phyloP scores from a whole-genome alignment of 2,329 filamentous ascomycete genomes.

The Fusarium burgessii region DNA sequence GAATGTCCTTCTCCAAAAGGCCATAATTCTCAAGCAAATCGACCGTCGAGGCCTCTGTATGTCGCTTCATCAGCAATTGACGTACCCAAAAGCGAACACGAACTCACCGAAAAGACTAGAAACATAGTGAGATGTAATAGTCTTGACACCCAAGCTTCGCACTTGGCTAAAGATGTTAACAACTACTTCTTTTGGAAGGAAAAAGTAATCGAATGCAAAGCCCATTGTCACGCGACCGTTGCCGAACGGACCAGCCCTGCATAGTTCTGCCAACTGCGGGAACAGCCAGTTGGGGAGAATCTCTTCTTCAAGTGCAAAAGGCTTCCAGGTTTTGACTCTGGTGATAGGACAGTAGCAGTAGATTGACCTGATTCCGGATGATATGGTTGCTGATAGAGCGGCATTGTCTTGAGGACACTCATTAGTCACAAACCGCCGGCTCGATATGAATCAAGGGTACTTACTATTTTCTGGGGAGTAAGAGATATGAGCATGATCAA shows the following conservation, averaged over 20 bases:
- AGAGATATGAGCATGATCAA: conserved; percentile 14
- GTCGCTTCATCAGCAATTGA: rapidly evolving
- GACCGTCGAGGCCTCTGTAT: neutral
- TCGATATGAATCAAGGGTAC: rapidly evolving
- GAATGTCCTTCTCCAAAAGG: conserved; percentile 1
- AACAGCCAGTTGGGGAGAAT: neutral
- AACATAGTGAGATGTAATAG: conserved; percentile 18
- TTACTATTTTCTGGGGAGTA: conserved; percentile 11
- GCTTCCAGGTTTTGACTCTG: conserved; percentile 18
- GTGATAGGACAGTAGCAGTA: conserved; percentile 5
- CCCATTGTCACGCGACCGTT: conserved; percentile 9
- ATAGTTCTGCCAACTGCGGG: neutral
- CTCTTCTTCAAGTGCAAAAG: neutral
- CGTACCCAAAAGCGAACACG: rapidly evolving
- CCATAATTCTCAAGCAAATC: neutral
- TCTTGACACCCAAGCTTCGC: neutral
- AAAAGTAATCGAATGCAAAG: conserved; percentile 15
- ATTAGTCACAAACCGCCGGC: rapidly evolving
- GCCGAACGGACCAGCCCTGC: neutral
- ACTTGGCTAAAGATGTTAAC: neutral
- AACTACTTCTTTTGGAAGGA: conserved; percentile 12
- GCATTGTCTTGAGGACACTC: neutral
- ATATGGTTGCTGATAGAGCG: conserved; percentile 3
- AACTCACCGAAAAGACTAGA: neutral
- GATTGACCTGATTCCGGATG: conserved; percentile 12